Evolutionary conservation across 306 rosid species (phyloP), one percentile per base, ranked within the genome.

Genomic region (Luffa aegyptiaca): DNA sequence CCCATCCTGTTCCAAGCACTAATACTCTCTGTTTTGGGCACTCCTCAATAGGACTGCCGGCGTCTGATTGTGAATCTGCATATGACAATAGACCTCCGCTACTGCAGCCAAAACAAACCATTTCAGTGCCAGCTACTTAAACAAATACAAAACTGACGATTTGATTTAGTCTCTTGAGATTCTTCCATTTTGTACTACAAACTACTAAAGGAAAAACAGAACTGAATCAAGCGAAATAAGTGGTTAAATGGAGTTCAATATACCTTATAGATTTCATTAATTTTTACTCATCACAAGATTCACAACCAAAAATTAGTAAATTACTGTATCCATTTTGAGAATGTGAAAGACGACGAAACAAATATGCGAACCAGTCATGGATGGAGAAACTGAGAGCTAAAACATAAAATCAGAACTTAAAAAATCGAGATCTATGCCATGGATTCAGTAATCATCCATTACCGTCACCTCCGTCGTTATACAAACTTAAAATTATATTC

Each of bases 1-100:
- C 98, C 98, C 98, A 95, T 80, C 98, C 98, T 68, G 98, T 92
- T 85, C 98, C 98, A 81, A 95, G 98, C 80, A 95, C 98, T 87
- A 92, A 82, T 21, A 95, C 93, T 87, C 78, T 95, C 92, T 92
- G 88, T 81, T 88, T 91, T 69, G 48, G 82, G 39, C 75, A 79
- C 51, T 82, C 88, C 52, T 81, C 76, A 41, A 33, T 79, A 66
- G 86, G 85, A 74, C 70, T 68, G 35, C 82, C 84, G 82, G 46
- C 72, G 41, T 82, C 90, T 35, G 97, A 66, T 80, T 83, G 84
- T 56, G 88, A 86, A 79, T 92, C 98, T 45, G 98, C 88, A 85
- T 91, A 92, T 31, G 96, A 93, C 80, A 95, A 84, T 36, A 89
- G 84, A 84, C 97, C 89, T 84, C 98, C 98, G 80, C 96, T 83